Evolutionary conservation across 78 protist genomes (phyloP).

Genomic region (Dictyostelium purpureum): DNA sequence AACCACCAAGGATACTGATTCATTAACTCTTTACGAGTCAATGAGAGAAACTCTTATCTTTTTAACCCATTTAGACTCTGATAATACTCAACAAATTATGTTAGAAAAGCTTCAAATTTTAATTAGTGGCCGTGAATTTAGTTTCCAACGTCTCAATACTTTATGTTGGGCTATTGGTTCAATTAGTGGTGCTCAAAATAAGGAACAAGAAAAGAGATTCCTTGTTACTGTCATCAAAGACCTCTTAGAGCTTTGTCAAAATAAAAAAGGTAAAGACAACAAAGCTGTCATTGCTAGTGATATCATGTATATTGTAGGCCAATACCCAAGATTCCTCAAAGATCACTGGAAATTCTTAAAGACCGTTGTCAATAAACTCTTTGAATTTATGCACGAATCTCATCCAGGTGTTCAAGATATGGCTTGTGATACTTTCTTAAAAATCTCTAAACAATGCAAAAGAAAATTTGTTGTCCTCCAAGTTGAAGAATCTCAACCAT

Average conservation of each 20-base stretch:
- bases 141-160: conserved; percentile 91
- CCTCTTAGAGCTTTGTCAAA: conserved; percentile 95
- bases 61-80: conserved; percentile 96
- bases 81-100: conserved; percentile 96
- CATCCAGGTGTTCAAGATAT: conserved; percentile 99
- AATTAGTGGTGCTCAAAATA: conserved; percentile 97
- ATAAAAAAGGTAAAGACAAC: conserved; percentile 96
- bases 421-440: conserved; percentile 99
- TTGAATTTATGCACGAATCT: conserved; percentile 99
- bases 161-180: conserved; percentile 99
- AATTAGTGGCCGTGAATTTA: conserved; percentile 85
- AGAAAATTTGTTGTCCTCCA: conserved; percentile 91
- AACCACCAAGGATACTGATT: conserved; percentile 88
- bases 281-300: conserved; percentile 99
- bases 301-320: conserved; percentile 99
- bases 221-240: conserved; percentile 98
- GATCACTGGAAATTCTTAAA: conserved; percentile 99
- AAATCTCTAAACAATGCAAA: conserved; percentile 96
- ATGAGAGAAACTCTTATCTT: conserved; percentile 90
- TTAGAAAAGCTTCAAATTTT: conserved; percentile 73
- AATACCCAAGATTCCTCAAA: conserved; percentile 99
- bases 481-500: conserved; percentile 88
- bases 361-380: conserved; percentile 98
- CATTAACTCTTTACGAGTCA: conserved; percentile 90
- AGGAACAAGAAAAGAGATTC: conserved; percentile 95